Evolutionary conservation across 2,329 filamentous ascomycete species (phyloP).

Genomic region (Cladosporium cucumerinum): DNA sequence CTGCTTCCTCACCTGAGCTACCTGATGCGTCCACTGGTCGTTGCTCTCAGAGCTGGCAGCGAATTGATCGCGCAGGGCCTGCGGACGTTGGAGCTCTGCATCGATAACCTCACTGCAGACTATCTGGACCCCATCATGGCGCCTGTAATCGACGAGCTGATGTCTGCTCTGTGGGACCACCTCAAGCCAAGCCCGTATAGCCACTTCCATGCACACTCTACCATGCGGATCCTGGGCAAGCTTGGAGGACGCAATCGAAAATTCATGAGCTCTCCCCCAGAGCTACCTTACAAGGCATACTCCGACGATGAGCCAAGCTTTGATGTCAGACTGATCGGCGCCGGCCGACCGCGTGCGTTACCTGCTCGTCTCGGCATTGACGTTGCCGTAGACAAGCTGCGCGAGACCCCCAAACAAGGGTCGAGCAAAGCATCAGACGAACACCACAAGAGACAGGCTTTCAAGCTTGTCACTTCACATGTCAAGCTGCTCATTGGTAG

Average conservation of each 20-base stretch:
- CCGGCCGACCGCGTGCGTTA: slow-evolving; percentile 73
- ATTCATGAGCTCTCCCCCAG: slow-evolving; percentile 85
- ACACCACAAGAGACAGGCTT: slow-evolving; percentile 91
- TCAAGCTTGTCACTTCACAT: slow-evolving; percentile 82
- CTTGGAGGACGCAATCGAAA: slow-evolving; percentile 92
- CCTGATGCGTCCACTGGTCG: slow-evolving; percentile 95
- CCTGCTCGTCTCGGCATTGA: slow-evolving; percentile 84
- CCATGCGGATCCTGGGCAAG: slow-evolving; percentile 95
- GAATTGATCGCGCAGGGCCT: slow-evolving; percentile 94
- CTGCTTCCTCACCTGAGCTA: slow-evolving; percentile 92
- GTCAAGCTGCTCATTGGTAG: slow-evolving; percentile 86
- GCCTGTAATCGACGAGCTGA: slow-evolving; percentile 95
- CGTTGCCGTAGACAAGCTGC: slow-evolving; percentile 80
- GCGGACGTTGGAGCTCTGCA: slow-evolving; percentile 89
- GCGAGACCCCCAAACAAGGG: slow-evolving; percentile 67
- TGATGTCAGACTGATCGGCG: slow-evolving; percentile 83
- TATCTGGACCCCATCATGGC: slow-evolving; percentile 99
- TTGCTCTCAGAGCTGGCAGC: slow-evolving; percentile 77
- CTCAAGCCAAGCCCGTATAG: slow-evolving; percentile 90
- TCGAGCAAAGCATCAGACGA: slow-evolving; percentile 65
- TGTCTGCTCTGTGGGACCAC: slow-evolving; percentile 96
- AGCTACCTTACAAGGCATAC: slow-evolving; percentile 78
- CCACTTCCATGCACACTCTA: slow-evolving; percentile 96
- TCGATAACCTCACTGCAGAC: slow-evolving; percentile 96
- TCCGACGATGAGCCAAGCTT: slow-evolving; percentile 86